Evolutionary conservation across 306 rosid species (phyloP).

Genomic region (Quercus bicolor): DNA sequence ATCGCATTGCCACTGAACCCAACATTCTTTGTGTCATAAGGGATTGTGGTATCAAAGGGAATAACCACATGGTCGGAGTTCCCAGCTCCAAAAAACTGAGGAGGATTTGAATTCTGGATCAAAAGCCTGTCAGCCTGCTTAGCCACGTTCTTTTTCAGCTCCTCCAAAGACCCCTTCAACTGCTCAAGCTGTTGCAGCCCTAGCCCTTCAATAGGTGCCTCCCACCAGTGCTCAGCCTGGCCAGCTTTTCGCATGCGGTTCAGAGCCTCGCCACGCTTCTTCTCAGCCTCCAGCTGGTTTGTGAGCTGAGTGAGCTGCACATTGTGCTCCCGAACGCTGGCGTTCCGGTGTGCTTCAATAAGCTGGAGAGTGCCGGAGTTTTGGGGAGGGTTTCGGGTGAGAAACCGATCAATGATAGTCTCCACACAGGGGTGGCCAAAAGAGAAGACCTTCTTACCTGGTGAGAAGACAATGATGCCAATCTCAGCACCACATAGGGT

Average conservation of each 20-base stretch:
- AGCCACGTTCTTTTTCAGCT: constrained; percentile 32
- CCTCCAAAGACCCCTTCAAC: constrained; percentile 21
- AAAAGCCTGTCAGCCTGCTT: constrained; percentile 32
- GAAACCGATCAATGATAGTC: constrained; percentile 23
- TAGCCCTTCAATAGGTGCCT: constrained; percentile 19
- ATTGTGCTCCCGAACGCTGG: constrained; percentile 27
- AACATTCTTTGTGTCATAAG: background rate
- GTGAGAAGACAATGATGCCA: constrained; percentile 53
- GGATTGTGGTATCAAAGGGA: background rate
- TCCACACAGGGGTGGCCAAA: constrained; percentile 53
- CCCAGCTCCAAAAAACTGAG: constrained; percentile 5
- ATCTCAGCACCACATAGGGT: constrained; percentile 50
- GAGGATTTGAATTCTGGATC: constrained; percentile 21
- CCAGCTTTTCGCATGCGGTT: constrained; percentile 5
- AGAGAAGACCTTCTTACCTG: constrained; percentile 51
- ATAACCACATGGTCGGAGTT: background rate
- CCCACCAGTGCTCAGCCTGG: constrained; percentile 27
- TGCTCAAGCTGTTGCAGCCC: constrained; percentile 21
- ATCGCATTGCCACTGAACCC: constrained; percentile 4
- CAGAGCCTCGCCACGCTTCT: constrained; percentile 21
- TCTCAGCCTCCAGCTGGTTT: constrained; percentile 26
- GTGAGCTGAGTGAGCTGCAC: constrained; percentile 11
- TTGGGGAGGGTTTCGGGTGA: constrained; percentile 15
- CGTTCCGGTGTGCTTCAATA: constrained; percentile 26
- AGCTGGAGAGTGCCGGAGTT: constrained; percentile 28